Percentiles rank a stretch among this genome's conserved stretches.
phyloP scores from a whole-genome alignment of 164 flowering plant species.

The Magnolia officinalis region DNA sequence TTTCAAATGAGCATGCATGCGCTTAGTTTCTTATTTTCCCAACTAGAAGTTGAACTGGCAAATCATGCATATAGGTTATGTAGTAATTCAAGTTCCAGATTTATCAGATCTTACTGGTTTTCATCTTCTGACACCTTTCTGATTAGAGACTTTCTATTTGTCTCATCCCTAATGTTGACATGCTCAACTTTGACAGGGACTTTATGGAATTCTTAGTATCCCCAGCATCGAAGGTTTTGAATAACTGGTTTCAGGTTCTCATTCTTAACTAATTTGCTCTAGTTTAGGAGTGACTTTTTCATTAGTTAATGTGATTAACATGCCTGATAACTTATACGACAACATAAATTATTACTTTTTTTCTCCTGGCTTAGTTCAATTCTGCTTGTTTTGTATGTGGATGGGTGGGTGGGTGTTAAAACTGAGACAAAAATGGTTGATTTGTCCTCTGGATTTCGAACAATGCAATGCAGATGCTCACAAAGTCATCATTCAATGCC shows the following conservation, averaged over 20 bases:
- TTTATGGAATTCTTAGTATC: constrained; percentile 85
- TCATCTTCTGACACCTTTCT: neutral
- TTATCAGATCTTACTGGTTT: neutral
- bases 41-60: neutral
- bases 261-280: constrained; percentile 13
- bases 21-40: neutral
- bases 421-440: neutral
- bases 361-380: neutral
- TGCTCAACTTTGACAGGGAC: constrained; percentile 51
- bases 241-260: constrained; percentile 96
- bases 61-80: neutral
- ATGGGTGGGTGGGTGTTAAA: neutral
- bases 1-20: neutral
- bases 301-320: neutral
- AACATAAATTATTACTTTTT: neutral
- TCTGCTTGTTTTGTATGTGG: neutral
- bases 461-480: no score
- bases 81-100: neutral
- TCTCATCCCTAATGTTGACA: constrained; percentile 3
- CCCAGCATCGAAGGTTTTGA: constrained; percentile 95
- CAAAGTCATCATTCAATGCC: no score
- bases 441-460: no score
- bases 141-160: neutral
- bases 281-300: neutral
- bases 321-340: neutral